These are phyloP conservation scores for Penicillium rolfsii DNA, from an alignment of 2,329 filamentous ascomycete genomes.

Conservation along the genomic window DNA sequence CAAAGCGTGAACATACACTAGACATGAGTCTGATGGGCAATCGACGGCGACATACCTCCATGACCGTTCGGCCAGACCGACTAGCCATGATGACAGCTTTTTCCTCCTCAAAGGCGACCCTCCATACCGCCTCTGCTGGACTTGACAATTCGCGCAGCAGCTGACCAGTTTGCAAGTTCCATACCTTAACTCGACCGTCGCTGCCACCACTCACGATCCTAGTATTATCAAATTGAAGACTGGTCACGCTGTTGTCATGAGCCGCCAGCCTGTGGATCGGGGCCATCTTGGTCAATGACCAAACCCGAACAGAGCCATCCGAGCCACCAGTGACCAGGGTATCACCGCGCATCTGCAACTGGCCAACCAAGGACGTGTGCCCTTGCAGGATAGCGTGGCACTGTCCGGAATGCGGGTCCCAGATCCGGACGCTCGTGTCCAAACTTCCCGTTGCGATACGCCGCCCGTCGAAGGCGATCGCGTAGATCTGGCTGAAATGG, in stretches of 20 bases:
- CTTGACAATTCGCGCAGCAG: conserved; percentile 88
- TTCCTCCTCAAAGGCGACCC: conserved; percentile 96
- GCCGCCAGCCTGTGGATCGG: conserved; percentile 93
- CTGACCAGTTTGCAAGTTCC: conserved; percentile 90
- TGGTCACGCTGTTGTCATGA: conserved; percentile 98
- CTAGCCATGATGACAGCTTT: conserved; percentile 96
- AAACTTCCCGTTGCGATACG: conserved; percentile 93
- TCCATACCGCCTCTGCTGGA: conserved; percentile 93
- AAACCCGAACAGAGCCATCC: conserved; percentile 93
- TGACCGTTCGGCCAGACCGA: conserved; percentile 81
- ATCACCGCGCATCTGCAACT: conserved; percentile 92
- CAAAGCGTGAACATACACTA: conserved; percentile 6
- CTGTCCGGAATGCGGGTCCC: conserved; percentile 86
- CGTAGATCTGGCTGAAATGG: conserved; percentile 98
- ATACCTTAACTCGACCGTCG: conserved; percentile 97
- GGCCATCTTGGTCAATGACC: conserved; percentile 87
- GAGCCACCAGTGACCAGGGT: conserved; percentile 95
- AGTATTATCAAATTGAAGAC: conserved; percentile 93
- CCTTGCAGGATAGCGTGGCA: conserved; percentile 92
- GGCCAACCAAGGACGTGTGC: conserved; percentile 94
- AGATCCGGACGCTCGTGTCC: conserved; percentile 95
- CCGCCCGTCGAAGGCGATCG: conserved; percentile 93
- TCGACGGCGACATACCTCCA: conserved; percentile 74
- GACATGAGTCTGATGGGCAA: not conserved
- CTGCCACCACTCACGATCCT: conserved; percentile 94